Base-by-base conservation (phyloP, 148 eudicot genomes). In the Nepenthes mirabilis region DNA sequence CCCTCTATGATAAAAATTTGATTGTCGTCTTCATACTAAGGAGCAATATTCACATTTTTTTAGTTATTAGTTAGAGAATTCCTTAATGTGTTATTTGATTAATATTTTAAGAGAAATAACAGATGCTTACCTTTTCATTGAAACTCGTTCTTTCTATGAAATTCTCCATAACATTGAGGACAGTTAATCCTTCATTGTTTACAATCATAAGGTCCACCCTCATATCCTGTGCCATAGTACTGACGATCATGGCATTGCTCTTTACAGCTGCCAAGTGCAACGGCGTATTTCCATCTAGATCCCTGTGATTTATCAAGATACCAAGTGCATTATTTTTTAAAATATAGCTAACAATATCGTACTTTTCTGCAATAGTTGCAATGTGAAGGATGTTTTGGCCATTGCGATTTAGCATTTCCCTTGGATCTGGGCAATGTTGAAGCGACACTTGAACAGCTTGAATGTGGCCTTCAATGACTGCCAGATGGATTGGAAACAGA, bases 301-400 rank as follows among this genome's bases (percentile, higher is more conserved):
- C 52, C 12, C 11, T 4, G 4, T 49, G 52, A 12, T 49, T 49
- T 49, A 49, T 11, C 5, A 49, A 12, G 11, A 2, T 2, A 2
- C 11, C n/a, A n/a, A 49, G 12, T 9, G 5, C 52, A 9, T 5
- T 5, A 49, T 4, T 49, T 49, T n/a, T 12, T 49, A 49, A 9
- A 3, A 49, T 49, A 12, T 10, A 49, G 43, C 7, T 40, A 40
- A 40, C 43, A 40, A 40, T 3, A 40, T 40, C 4, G 7, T 40
- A 3, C 43, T 40, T 65, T 43, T 62, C 76, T 52, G 36, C 55
- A 50, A 35, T 64, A 33, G 73, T 70, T 23, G 70, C 68, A 8
- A 64, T 48, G 36, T 74, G 77, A 43, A 74, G 49, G 14, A 74
- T 60, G 36, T 64, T 74, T 47, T 65, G 69, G 56, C 63, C 63